These are phyloP conservation scores for Nannochloropsis oceanica DNA, from an alignment of 108 stramenopile genomes.

Conservation along the genomic window DNA sequence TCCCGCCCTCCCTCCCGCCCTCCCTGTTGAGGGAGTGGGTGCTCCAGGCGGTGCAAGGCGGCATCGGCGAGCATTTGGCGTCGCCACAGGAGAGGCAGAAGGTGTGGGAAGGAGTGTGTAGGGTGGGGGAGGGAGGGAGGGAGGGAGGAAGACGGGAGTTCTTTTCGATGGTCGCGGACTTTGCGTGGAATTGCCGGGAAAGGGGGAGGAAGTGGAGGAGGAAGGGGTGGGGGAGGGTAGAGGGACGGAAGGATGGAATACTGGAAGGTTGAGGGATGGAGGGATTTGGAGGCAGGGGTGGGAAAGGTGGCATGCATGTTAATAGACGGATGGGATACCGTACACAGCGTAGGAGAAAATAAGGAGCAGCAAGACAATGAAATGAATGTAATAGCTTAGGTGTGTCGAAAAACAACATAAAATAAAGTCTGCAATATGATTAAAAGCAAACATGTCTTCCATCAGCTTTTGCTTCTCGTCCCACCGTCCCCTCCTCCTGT, in stretches of 20 bases:
- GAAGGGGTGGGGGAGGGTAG: background rate
- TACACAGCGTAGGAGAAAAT: too few species aligned
- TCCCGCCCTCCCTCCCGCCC: background rate
- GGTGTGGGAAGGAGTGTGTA: background rate
- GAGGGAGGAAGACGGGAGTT: background rate
- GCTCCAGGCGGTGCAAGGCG: background rate
- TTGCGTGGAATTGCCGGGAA: background rate
- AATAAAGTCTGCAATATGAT: too few species aligned
- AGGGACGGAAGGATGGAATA: background rate
- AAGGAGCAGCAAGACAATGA: too few species aligned
- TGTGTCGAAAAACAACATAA: too few species aligned
- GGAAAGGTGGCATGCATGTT: too few species aligned
- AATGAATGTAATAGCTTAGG: too few species aligned
- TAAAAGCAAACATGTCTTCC: too few species aligned
- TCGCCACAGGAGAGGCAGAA: background rate
- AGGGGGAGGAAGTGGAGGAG: background rate
- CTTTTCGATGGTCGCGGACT: background rate
- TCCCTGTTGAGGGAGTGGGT: background rate
- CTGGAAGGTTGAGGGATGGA: background rate
- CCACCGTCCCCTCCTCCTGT: too few species aligned
- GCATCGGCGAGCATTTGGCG: background rate
- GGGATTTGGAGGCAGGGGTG: too few species aligned
- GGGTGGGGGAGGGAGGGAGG: background rate
- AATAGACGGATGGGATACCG: too few species aligned
- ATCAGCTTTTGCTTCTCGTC: too few species aligned